Evolutionary conservation across 192 early-diverging fungal genomes (phyloP), one percentile per base, ranked within the genome.

Genomic region (Dissophora ornata): DNA sequence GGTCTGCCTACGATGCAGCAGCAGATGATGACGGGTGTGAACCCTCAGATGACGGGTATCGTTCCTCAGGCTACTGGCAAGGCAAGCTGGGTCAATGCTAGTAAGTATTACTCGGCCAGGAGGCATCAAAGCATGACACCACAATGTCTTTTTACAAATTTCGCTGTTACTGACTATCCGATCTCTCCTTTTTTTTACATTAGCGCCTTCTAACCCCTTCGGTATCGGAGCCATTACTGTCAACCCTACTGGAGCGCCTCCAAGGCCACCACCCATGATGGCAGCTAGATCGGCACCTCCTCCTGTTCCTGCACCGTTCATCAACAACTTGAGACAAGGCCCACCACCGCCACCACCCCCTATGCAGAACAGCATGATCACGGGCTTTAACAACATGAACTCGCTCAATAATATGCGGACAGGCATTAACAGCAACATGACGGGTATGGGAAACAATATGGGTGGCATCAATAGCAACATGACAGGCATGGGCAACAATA

Each of bases 31-130:
- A 77, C 71, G 8, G 71, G 71, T 0, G 42, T 74, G 13, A 59
- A 49, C 38, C 57, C 70, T 47, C 70, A 65, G 41, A 75, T 75
- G 71, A 66, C 63, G 8, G 63, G 64, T 3, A 57, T 77, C 34
- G 51, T 46, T 21, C 28, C 42, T 16, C 73, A 85, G 34, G 38
- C 67, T 12, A 85, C 84, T 7, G 84, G 84, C 24, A 59, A 58
- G 50, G 66, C 70, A 25, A 79, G 57, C 49, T 84, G 80, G 83
- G 60, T 54, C 38, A 69, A 63, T 33, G 77, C 83, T 2, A 81
- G 81, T 82, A 82, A 29, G 81, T 65, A 28, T 45, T 16, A 4
- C 44, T 12, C 18, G 44, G 18, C 18, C 44, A 16, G 12, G 7
- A 38, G 12, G 21, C 12, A 8, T 5, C 1, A 0, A 22, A 21